Evolutionary conservation across 768 basidiomycete genomes (phyloP), one percentile per base, ranked within the genome.

Genomic region (Cyclocybe aegerita): DNA sequence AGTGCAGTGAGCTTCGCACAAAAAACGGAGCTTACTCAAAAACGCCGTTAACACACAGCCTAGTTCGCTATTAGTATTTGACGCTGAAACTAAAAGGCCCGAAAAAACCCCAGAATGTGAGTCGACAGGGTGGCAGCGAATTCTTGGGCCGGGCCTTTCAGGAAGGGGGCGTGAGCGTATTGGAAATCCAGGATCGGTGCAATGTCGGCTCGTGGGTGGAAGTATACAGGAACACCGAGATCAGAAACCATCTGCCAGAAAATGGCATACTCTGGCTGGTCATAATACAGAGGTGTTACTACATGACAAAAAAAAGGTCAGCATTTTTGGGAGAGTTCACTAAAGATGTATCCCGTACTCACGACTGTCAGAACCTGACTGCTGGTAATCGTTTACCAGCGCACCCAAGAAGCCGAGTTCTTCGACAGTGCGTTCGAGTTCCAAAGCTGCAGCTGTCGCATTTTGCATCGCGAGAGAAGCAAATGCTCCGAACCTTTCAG

Each of bases 381-480:
- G 70, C 41, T 76, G 75, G 57, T 70, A 77, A 49, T 77, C 74
- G 43, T 77, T 77, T 12, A 75, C 23, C 49, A 77, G 49, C 9
- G 7, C 35, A 66, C 70, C 74, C 12, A 74, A 52, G 30, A 75
- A 70, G 12, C 75, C 75, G 1, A 76, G 66, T 37, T 75, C 67
- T 7, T 62, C 55, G 4, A 76, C 70, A 1, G 73, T 47, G 30
- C 74, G 70, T 6, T 66, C 66, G n/a, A 77, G 59, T 41, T 77
- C 74, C 15, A 64, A 59, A 5, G 67, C 70, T 2, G 74, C 75
- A 16, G 57, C 59, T 1, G 70, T 68, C n/a, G 74, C 72, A 45
- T 77, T 71, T 40, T 76, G 73, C 75, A 77, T 77, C 3, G 74
- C 61, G 7, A 77, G 48, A 4, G 74, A 57, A 7, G 73, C 75